phyloP scores from a whole-genome alignment of 305 asterid species.

The Ilex paraguariensis region DNA sequence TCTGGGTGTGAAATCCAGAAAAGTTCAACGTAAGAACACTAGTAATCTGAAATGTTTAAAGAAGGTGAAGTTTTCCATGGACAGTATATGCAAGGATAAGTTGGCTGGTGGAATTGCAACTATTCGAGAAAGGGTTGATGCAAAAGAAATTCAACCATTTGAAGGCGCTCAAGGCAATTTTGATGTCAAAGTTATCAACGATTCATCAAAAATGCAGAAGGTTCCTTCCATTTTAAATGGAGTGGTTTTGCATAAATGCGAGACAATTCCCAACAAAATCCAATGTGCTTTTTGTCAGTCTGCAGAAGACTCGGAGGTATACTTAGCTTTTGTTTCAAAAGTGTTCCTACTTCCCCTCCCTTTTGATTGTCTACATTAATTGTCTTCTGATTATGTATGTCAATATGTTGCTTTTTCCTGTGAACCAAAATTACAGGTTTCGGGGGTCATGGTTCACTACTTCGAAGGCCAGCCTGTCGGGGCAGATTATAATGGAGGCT shows the following conservation, averaged over 20 bases:
- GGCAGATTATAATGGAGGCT: constrained; percentile 27
- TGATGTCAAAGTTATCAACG: background rate
- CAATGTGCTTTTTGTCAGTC: constrained; percentile 76
- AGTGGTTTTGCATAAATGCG: constrained; percentile 35
- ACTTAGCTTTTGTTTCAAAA: background rate
- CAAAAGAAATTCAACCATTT: constrained; percentile 17
- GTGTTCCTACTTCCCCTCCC: background rate
- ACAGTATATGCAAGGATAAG: constrained; percentile 20
- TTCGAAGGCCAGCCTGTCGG: constrained; percentile 53
- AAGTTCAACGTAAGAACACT: constrained; percentile 8
- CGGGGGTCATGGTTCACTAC: constrained; percentile 72
- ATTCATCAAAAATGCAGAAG: constrained; percentile 25
- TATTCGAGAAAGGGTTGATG: constrained; percentile 18
- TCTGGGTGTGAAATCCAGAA: constrained; percentile 13
- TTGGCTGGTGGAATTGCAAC: constrained; percentile 10
- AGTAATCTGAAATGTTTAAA: constrained; percentile 17
- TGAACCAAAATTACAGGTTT: constrained; percentile 41
- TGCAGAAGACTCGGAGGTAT: constrained; percentile 71
- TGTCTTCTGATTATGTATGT: constrained; percentile 13
- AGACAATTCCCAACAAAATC: constrained; percentile 19
- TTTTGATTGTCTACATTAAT: constrained; percentile 8
- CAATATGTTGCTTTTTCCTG: constrained; percentile 2
- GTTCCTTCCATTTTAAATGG: constrained; percentile 17
- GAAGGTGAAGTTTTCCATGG: constrained; percentile 45
- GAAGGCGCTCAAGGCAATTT: constrained; percentile 12